A percentile compares a stretch with the other conserved stretches of the same genome.
phyloP scores from a whole-genome alignment of 2,329 filamentous ascomycete species.

The Aureobasidium sp. region DNA sequence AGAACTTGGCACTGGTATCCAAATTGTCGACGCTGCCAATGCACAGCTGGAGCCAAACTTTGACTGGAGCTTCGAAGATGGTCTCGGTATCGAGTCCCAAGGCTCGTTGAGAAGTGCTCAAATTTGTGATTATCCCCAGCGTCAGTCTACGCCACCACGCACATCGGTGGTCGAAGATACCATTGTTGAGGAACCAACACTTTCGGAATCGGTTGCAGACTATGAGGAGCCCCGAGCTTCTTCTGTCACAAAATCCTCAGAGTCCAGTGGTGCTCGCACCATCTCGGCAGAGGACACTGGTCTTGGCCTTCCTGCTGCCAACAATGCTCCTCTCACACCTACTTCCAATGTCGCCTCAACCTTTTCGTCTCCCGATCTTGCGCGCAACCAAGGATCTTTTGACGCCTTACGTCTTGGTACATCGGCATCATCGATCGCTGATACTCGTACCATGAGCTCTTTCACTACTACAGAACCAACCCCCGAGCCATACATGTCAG shows the following conservation, averaged over 20 bases:
- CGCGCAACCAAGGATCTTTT: slow-evolving; percentile 57
- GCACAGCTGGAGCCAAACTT: slow-evolving; percentile 23
- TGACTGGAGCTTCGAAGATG: slow-evolving; percentile 38
- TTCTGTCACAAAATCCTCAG: slow-evolving; percentile 44
- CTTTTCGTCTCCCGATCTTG: slow-evolving; percentile 57
- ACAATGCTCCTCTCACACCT: slow-evolving; percentile 55
- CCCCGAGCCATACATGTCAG: slow-evolving; percentile 63
- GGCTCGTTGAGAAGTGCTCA: background rate
- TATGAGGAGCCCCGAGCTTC: slow-evolving; percentile 43
- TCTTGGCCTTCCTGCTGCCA: slow-evolving; percentile 27
- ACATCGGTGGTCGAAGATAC: slow-evolving; percentile 25
- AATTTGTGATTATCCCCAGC: background rate
- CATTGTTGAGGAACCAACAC: slow-evolving; percentile 31
- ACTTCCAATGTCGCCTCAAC: slow-evolving; percentile 53
- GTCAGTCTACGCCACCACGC: background rate
- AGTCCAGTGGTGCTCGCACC: slow-evolving; percentile 39
- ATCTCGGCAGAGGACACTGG: slow-evolving; percentile 30
- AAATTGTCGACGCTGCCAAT: slow-evolving; percentile 38
- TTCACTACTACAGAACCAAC: slow-evolving; percentile 67
- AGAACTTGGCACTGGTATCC: slow-evolving; percentile 35
- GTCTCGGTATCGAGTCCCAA: slow-evolving; percentile 26
- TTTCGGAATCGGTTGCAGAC: slow-evolving; percentile 40
- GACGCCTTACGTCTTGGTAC: slow-evolving; percentile 69
- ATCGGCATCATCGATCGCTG: slow-evolving; percentile 64
- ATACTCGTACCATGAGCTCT: slow-evolving; percentile 65